Evolutionary conservation across 805 yeast species (phyloP), one percentile per base, ranked within the genome.

Genomic region (Blastobotrys terrestris): DNA sequence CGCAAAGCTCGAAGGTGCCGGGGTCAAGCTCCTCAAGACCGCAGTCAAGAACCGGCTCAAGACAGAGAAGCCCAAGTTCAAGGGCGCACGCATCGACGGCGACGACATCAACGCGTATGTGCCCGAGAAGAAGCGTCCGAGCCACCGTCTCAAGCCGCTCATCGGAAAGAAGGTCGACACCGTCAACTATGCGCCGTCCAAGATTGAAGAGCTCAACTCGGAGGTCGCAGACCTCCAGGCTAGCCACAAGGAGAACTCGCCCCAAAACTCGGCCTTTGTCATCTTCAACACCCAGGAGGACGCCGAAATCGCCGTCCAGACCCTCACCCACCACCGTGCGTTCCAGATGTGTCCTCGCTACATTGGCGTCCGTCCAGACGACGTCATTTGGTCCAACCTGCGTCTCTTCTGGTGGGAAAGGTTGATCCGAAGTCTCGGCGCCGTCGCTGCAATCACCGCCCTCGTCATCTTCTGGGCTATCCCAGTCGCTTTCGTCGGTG

Each of bases 401-500:
- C 74, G 83, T 22, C 69, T 83, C 62, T 72, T 79, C 8, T 76
- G 80, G 67, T 70, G 71, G 56, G 77, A 76, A 63, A 81, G 96
- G 68, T 66, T 76, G 44, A 56, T 77, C 19, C 84, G 82, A 72
- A 76, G 74, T 53, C 53, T 78, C 20, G 71, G 77, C 51, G 92
- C 95, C 1, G 74, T 87, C 14, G 62, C 70, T 2, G 61, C 68
- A 52, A 72, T 89, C 48, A 74, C 86, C 63, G 80, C 86, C 21
- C 72, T 84, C 69, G 81, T 92, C 56, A 79, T 92, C 47, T 89
- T 90, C 71, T 92, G 98, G 98, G 84, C 96, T 44, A 83, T 92
- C 61, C 99, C 99, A 7, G 97, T 92, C 41, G 96, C 97, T n/a
- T 90, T 89, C 63, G 96, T 92, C 49, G 98, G 98, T 79, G 78